Evolutionary conservation across 371 early-diverging fungal species (phyloP), one percentile per base, ranked within the genome.

Genomic region (Mucor lusitanicus): DNA sequence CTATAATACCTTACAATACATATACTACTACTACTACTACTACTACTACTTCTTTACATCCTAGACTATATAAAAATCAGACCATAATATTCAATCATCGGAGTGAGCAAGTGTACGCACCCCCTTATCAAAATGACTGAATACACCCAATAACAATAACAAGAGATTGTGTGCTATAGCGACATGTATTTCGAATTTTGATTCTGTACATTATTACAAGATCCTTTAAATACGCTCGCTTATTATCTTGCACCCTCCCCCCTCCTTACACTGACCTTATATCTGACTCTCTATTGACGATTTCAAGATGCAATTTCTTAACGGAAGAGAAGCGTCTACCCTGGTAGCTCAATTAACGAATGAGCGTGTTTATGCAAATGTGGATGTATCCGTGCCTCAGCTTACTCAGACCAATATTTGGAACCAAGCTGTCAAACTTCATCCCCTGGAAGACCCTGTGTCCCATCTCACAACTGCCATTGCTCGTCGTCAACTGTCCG

Each of bases 311-410:
- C 35, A 37, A 13, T 57, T 63, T 8, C 17, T 68, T 5, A 63
- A 35, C 30, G 68, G 68, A 5, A 57, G 23, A 30, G 59, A 68
- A 28, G 68, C 59, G 8, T 46, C 40, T 0, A 17, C 35, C 27
- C 15, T 46, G 21, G 25, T 50, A 58, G 63, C 33, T 32, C 50
- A 57, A 50, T 21, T 19, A 17, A n/a, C 58, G n/a, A 63, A 30
- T 15, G 63, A 62, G 32, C 50, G 17, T 30, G 63, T 68, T 48
- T 63, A 63, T 57, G 59, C 50, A 39, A 37, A 53, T 25, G 30
- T 32, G 11, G 6, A 58, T 23, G 25, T 44, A 6, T 19, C 40
- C 1, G 40, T 23, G 23, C 37, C 44, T 46, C 48, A 56, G 7
- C 32, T 30, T 19, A 39, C 23, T 33, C 65, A 67, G 39, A 23